Base-by-base conservation (phyloP, 2,329 filamentous ascomycete species). In the Triangularia verruculosa region DNA sequence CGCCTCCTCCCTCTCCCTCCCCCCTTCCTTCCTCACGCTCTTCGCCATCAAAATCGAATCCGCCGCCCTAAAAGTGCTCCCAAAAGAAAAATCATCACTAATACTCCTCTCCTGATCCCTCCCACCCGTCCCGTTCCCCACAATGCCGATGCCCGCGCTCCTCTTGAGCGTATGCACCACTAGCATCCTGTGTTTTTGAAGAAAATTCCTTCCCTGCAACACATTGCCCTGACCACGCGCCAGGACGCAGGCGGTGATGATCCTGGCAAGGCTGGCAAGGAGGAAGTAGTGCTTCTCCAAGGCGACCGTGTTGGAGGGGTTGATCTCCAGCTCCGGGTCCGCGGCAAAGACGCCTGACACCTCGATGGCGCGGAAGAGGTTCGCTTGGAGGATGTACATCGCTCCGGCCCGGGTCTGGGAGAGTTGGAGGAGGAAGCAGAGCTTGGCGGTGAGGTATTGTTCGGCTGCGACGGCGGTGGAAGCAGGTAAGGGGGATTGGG, bases 81-180 rank as follows among this genome's bases (percentile, higher is more conserved):
- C 61, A 47, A 47, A 47, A 9, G n/a, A 20, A 28, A 32, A 57
- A 20, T 60, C 27, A n/a, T 56, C 22, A 57, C 15, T 32, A 12
- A 56, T 54, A 25, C 39, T 53, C 12, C 4, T 32, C 27, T 54
- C 47, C 12, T n/a, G 30, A 12, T 55, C 22, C 53, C 54, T 24
- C 43, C 24, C 57, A 6, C 22, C 6, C 22, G 47, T 51, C 17
- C 56, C 54, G 25, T 63, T 64, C 32, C 74, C 74, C 4, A 76
- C 74, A 32, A 77, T 74, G 17, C 90, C 90, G 62, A 96, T 90
- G 56, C 91, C 91, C 0, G 91, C 91, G 70, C 91, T 91, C 69
- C 93, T 84, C 80, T 99, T 99, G 72, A 99, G 91, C 20, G 96
- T 89, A 54, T 93, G 90, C 67, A 95, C 87, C 71, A 98, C 91